A percentile compares a stretch with the other conserved stretches of the same genome.
Conservation (phyloP, 306 rosid species). For the Canavalia ensiformis region DNA sequence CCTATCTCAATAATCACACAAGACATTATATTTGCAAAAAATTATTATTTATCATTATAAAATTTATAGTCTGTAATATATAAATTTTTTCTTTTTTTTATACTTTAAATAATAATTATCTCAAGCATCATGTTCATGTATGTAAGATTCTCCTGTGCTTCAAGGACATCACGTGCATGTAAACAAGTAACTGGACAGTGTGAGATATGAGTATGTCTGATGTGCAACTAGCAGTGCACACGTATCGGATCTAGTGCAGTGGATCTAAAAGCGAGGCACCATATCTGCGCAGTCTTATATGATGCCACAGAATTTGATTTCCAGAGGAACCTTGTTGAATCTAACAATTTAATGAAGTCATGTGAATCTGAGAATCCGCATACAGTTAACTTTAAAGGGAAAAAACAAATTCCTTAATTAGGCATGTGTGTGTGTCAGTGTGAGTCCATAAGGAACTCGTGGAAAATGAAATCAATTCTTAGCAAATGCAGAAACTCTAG, state of each 20-base stretch:
- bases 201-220: not conserved
- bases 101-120: no score
- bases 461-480: not conserved
- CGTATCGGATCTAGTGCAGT: no score
- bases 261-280: not conserved
- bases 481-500: not conserved
- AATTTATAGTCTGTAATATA: no score
- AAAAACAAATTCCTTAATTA: not conserved
- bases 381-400: not conserved
- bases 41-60: no score
- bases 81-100: no score
- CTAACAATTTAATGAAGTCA: not conserved
- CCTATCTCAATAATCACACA: no score
- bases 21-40: no score
- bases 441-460: not conserved
- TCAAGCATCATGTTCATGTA: not conserved
- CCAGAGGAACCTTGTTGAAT: not conserved
- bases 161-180: not conserved
- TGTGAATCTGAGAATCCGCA: constrained; percentile 7
- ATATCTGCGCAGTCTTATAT: no score
- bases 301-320: not conserved
- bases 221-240: no score
- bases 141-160: not conserved
- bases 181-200: not conserved
- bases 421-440: not conserved